Conservation (phyloP, 495 filamentous ascomycete genomes). For the Trichoderma erinaceum region DNA sequence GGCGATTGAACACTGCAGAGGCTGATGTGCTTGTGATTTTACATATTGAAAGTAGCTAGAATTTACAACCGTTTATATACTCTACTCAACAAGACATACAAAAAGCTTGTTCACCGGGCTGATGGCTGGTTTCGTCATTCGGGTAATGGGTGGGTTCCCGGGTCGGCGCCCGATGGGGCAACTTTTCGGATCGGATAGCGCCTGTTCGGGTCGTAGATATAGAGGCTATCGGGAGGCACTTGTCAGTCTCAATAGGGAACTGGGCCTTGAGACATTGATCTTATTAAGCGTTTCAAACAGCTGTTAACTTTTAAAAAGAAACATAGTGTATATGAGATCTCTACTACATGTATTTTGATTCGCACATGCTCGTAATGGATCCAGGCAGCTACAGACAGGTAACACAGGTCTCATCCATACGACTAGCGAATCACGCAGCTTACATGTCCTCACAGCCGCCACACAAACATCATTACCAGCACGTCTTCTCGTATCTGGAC, state of each 20-base stretch:
- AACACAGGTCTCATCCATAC: no score
- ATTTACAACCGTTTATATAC: neutral
- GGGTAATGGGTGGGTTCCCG: conserved; percentile 6
- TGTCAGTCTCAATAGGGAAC: neutral
- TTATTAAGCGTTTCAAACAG: no score
- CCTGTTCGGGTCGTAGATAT: neutral
- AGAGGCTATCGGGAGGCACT: neutral
- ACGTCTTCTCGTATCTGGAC: no score
- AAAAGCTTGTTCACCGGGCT: neutral
- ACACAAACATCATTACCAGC: no score
- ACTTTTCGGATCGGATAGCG: neutral
- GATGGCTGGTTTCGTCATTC: neutral
- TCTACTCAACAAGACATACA: neutral
- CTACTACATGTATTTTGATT: no score
- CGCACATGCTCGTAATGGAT: no score
- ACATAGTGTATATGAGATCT: no score
- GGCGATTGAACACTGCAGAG: neutral
- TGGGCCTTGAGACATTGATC: no score
- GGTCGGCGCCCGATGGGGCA: conserved; percentile 1
- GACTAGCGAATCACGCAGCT: no score
- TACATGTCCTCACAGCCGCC: no score
- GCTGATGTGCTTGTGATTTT: neutral
- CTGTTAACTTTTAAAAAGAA: no score
- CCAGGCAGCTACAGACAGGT: no score
- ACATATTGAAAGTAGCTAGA: neutral